Evolutionary conservation across 345 rosid species (phyloP), one percentile per base, ranked within the genome.

Genomic region (Combretum micranthum): DNA sequence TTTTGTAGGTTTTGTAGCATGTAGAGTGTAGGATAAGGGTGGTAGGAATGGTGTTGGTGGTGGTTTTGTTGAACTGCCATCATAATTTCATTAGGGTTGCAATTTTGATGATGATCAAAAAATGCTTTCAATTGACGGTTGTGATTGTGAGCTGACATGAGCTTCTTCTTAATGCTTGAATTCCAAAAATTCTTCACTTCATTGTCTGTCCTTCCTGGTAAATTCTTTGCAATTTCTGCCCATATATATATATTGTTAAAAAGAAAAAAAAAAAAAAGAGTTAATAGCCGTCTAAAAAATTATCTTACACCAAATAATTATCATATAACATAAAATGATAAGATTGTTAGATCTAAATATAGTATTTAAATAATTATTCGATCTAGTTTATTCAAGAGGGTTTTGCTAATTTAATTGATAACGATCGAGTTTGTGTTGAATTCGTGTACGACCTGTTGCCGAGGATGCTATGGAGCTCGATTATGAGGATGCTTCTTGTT

Each of bases 151-250:
- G 80, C 80, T 37, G 90, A 77, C 53, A 84, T 74, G 42, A 90
- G 78, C 81, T 83, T 87, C 76, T 90, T 90, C 77, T 90, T 90
- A 22, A 90, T 72, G 80, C 93, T 81, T 50, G 97, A 90, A 47
- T 90, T 90, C 97, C 97, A 90, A 55, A 90, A 90, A 59, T 90
- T 90, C 79, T 90, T 90, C 69, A 90, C 97, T 57, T 90, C 97
- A 42, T 90, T 90, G 55, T 90, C 97, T 14, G 97, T 90, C 75
- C 97, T 81, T 23, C 97, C 97, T 0, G 97, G 97, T 37, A 90
- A 64, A 57, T 87, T 95, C 74, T 80, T 87, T 4, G 97, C 92
- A 58, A 90, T 90, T 43, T 84, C 86, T 48, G 97, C 90, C 97
- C 95, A 90, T 70, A 95, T 90, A 72, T 71, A 7, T 11, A 47